A percentile compares a stretch with the other conserved stretches of the same genome.
phyloP scores from a whole-genome alignment of 345 rosid genomes.

The Brassica cretica region DNA sequence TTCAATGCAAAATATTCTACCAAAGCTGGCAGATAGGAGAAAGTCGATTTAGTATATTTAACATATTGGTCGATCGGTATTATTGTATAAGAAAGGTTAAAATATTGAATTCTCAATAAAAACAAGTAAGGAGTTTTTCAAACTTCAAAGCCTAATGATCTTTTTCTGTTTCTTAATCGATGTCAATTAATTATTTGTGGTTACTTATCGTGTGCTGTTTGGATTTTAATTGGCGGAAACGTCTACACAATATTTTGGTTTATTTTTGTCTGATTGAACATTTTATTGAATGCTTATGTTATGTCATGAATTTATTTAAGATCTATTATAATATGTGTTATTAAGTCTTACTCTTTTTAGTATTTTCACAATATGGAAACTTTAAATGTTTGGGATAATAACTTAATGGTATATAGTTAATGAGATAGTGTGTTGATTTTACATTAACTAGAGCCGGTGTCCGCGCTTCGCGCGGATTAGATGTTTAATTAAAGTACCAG shows the following conservation, averaged over 20 bases:
- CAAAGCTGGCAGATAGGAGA: neutral
- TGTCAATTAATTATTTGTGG: neutral
- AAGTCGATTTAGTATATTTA: neutral
- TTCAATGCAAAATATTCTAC: neutral
- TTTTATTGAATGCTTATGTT: neutral
- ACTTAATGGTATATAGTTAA: neutral
- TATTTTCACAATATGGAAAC: neutral
- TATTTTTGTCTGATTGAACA: neutral
- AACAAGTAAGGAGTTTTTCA: neutral
- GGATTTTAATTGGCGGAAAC: neutral
- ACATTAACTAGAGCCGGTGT: neutral
- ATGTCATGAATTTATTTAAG: neutral
- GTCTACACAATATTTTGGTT: neutral
- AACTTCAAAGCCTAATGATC: neutral
- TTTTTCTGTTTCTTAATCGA: neutral
- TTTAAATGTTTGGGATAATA: neutral
- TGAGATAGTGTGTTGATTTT: neutral
- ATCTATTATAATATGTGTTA: neutral
- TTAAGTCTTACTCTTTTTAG: neutral
- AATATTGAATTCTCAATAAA: neutral
- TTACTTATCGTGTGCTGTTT: neutral
- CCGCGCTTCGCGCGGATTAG: no score
- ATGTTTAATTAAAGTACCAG: no score
- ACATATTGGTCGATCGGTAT: neutral
- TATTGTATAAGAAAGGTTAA: neutral